Evolutionary conservation across 768 basidiomycete genomes (phyloP).

Genomic region (Termitomyces sp.): DNA sequence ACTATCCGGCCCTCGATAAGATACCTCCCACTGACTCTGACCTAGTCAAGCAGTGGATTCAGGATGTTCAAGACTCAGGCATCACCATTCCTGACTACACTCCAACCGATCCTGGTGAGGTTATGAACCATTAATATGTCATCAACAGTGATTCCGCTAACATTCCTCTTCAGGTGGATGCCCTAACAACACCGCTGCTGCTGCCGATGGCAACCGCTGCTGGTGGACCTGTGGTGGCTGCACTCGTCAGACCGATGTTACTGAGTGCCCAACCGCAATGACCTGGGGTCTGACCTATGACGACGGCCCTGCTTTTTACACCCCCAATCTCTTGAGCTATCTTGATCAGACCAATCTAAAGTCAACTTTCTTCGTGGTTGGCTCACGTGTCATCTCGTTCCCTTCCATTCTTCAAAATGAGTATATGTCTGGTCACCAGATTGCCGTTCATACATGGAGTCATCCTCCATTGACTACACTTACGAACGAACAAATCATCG

Average conservation of each 20-base stretch:
- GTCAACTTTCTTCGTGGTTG: slow-evolving; percentile 87
- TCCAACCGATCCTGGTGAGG: slow-evolving; percentile 38
- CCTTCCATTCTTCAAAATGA: slow-evolving; percentile 68
- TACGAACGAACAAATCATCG: slow-evolving; percentile 78
- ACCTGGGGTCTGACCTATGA: slow-evolving; percentile 62
- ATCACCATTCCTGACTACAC: slow-evolving; percentile 54
- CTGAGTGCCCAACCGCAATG: slow-evolving; percentile 66
- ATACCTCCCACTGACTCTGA: slow-evolving; percentile 58
- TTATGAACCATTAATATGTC: not conserved
- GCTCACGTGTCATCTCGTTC: slow-evolving; percentile 73
- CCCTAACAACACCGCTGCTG: slow-evolving; percentile 54
- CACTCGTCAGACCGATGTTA: slow-evolving; percentile 63
- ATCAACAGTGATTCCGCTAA: slow-evolving; percentile 2
- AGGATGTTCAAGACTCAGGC: slow-evolving; percentile 54
- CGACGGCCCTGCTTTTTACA: slow-evolving; percentile 81
- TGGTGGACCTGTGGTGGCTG: slow-evolving; percentile 86
- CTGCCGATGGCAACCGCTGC: slow-evolving; percentile 51
- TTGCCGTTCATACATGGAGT: slow-evolving; percentile 68
- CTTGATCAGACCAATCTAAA: slow-evolving; percentile 61
- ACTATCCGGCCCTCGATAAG: slow-evolving; percentile 67
- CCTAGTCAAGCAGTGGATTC: slow-evolving; percentile 70
- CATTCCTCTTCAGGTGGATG: slow-evolving; percentile 45
- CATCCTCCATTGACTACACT: slow-evolving; percentile 72
- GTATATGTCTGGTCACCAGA: slow-evolving; percentile 78
- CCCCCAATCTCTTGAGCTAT: slow-evolving; percentile 69